Percentiles rank a stretch among this genome's conserved stretches.
phyloP scores from a whole-genome alignment of 2,329 filamentous ascomycete genomes.

The Paraconiothyrium sp. region DNA sequence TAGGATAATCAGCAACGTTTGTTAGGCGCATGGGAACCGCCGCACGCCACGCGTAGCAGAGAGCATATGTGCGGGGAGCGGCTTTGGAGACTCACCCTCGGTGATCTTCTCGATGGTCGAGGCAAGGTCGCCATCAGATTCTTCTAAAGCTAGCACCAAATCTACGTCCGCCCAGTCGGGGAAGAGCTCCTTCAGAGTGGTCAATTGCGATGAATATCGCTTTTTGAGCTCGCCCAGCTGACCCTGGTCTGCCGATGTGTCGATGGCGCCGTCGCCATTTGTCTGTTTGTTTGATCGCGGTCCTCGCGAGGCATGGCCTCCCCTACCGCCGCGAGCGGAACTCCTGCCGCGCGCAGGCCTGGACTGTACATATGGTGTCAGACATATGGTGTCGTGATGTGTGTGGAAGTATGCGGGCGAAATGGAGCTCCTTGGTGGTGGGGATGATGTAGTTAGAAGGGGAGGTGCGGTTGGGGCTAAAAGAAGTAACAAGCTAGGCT shows the following conservation, averaged over 20 bases:
- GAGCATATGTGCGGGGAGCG: background rate
- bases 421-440: conserved; percentile 35
- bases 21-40: background rate
- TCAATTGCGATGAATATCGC: conserved; percentile 81
- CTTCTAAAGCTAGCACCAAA: conserved; percentile 89
- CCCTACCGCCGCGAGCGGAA: conserved; percentile 85
- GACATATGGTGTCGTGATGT: conserved; percentile 74
- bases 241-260: conserved; percentile 79
- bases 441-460: conserved; percentile 43
- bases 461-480: conserved; percentile 39
- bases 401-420: conserved; percentile 20
- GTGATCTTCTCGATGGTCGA: conserved; percentile 80
- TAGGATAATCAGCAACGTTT: conserved; percentile 20
- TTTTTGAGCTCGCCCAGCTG: conserved; percentile 93
- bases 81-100: conserved; percentile 67
- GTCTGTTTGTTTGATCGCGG: conserved; percentile 58
- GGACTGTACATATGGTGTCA: conserved; percentile 89
- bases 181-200: conserved; percentile 90
- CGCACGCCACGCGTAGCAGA: conserved; percentile 7
- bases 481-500: conserved; percentile 41
- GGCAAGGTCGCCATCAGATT: conserved; percentile 80
- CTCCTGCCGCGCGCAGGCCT: conserved; percentile 90
- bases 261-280: conserved; percentile 75
- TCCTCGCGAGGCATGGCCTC: conserved; percentile 68
- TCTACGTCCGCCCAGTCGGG: conserved; percentile 95